Evolutionary conservation across 768 basidiomycete species (phyloP), one percentile per base, ranked within the genome.

Genomic region (Epithele typhae): DNA sequence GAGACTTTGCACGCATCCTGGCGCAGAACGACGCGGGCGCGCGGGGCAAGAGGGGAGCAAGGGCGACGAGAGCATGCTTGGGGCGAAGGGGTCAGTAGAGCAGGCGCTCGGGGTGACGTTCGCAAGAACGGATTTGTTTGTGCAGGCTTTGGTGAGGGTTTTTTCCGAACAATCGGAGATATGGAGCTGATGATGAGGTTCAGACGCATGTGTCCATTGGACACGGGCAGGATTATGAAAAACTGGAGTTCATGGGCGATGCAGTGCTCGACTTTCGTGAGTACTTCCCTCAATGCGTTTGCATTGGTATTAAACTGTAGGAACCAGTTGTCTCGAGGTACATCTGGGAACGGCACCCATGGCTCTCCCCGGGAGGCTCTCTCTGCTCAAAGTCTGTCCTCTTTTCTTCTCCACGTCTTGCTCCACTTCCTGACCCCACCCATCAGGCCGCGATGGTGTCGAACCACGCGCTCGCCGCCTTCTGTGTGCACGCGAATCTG

Each of bases 181-280:
- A n/a, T n/a, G n/a, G n/a, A n/a, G n/a, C n/a, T n/a, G n/a, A n/a
- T n/a, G n/a, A n/a, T n/a, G n/a, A n/a, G 23, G 17, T 33, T n/a
- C 55, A 92, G 88, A 84, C 84, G 0, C 88, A 89, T 60, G 67
- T 77, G 3, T 84, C 84, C 0, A 67, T 76, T 42, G 36, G 27
- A 11, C 46, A 46, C 14, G 40, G 38, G 30, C 76, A 72, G 12
- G 77, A 77, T 15, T 86, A 87, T 58, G 86, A 90, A 57, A 73
- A 86, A 47, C 73, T 92, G 27, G 89, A 92, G 61, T 93, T 92
- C 60, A 71, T 92, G 33, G 91, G 91, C 11, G 91, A 93, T 65
- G 87, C 87, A 1, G 78, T 93, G 41, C 74, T 93, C 21, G 91
- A 92, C 63, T 86, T 89, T 48, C 64, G 90, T 92, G 58, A 45